A percentile compares a stretch with the other conserved stretches of the same genome.
phyloP scores from a whole-genome alignment of 192 early-diverging fungal species.

The Linnemannia schmuckeri region DNA sequence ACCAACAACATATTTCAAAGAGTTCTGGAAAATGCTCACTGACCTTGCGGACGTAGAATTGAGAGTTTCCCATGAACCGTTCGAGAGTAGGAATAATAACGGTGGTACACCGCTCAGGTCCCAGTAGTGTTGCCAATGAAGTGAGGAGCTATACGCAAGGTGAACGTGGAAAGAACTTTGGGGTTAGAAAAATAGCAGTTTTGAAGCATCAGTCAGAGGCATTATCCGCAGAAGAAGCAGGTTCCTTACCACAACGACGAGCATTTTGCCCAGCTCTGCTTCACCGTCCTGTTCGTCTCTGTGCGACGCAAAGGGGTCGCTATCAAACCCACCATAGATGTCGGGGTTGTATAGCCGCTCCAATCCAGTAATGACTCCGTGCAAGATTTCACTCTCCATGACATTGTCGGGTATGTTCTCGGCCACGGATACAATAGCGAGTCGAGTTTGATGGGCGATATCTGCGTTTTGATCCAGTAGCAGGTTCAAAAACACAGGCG shows the following conservation, averaged over 20 bases:
- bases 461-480: constrained; percentile 69
- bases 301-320: background rate
- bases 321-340: constrained; percentile 6
- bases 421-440: constrained; percentile 60
- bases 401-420: constrained; percentile 57
- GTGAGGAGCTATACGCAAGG: constrained; percentile 60
- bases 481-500: constrained; percentile 60
- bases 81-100: constrained; percentile 66
- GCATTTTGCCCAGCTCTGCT: constrained; percentile 58
- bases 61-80: constrained; percentile 55
- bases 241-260: constrained; percentile 55
- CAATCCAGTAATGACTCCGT: constrained; percentile 66
- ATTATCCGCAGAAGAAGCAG: background rate
- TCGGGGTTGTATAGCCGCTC: constrained; percentile 45
- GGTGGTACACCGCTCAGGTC: constrained; percentile 58
- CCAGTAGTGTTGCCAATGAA: constrained; percentile 60
- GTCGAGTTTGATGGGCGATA: constrained; percentile 62
- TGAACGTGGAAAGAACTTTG: background rate
- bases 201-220: background rate
- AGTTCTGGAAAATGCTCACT: background rate
- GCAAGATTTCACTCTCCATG: constrained; percentile 63
- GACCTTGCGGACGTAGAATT: constrained; percentile 72
- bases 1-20: background rate
- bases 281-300: constrained; percentile 51
- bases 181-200: background rate